Conservation (phyloP, 352 stramenopile genomes). For the Globisporangium cederbergense region DNA sequence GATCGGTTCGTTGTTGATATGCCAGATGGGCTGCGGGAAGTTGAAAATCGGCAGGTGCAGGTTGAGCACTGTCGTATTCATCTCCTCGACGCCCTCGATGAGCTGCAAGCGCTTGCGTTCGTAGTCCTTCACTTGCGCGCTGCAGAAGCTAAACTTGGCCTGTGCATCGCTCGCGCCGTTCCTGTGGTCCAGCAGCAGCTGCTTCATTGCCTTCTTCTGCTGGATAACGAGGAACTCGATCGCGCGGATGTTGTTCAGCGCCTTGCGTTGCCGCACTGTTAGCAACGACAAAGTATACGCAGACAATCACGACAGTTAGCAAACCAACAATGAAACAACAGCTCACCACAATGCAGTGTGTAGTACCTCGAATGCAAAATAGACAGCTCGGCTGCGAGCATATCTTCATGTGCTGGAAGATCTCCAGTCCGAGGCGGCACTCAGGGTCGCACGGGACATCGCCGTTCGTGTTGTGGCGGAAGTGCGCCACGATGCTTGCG, state of each 20-base stretch:
- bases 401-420: conserved; percentile 25
- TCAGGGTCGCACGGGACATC: conserved; percentile 20
- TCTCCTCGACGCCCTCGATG: conserved; percentile 26
- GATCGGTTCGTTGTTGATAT: conserved; percentile 23
- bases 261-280: conserved; percentile 16
- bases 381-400: conserved; percentile 21
- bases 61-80: conserved; percentile 28
- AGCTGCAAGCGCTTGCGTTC: conserved; percentile 23
- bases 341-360: neutral
- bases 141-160: conserved; percentile 21
- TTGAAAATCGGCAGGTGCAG: conserved; percentile 36
- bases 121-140: conserved; percentile 24
- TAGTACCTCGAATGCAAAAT: conserved; percentile 36
- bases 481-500: conserved; percentile 17
- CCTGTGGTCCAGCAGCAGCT: conserved; percentile 13
- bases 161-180: conserved; percentile 8
- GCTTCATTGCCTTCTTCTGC: conserved; percentile 20
- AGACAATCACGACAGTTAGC: neutral
- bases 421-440: conserved; percentile 24
- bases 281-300: neutral
- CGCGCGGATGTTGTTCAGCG: conserved; percentile 15
- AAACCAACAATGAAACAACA: neutral
- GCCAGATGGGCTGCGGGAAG: conserved; percentile 33
- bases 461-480: conserved; percentile 18
- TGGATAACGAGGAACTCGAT: conserved; percentile 19